Evolutionary conservation across 345 rosid genomes (phyloP).

Genomic region (Trapa incisa): DNA sequence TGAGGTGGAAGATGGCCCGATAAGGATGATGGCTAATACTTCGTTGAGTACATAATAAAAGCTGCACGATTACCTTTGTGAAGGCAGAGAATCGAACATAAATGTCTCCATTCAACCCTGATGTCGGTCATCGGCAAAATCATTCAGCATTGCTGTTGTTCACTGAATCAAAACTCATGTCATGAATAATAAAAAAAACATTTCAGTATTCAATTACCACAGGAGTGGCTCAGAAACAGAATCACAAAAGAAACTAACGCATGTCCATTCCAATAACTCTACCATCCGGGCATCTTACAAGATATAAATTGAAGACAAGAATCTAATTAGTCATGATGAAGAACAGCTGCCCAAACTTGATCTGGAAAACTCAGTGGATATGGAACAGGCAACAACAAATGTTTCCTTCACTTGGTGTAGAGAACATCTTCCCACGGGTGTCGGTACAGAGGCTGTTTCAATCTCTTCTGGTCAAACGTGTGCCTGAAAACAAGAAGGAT

Average conservation of each 20-base stretch:
- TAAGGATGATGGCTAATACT: neutral
- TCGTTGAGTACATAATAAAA: neutral
- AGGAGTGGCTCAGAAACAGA: neutral
- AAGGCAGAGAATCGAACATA: too few relatives aligned
- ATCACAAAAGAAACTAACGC: neutral
- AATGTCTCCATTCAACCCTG: neutral
- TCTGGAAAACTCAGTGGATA: neutral
- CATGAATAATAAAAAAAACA: neutral
- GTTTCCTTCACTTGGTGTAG: slow-evolving; percentile 63
- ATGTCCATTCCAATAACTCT: neutral
- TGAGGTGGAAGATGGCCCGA: too few relatives aligned
- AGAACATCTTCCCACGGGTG: slow-evolving; percentile 99
- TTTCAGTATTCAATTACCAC: neutral
- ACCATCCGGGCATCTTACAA: neutral
- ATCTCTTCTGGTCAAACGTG: slow-evolving; percentile 87
- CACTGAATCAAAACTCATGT: neutral
- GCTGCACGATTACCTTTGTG: too few relatives aligned
- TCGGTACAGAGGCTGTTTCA: slow-evolving; percentile 90
- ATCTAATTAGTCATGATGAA: neutral
- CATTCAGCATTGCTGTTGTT: too few relatives aligned
- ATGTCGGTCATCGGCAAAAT: too few relatives aligned
- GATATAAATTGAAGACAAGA: neutral
- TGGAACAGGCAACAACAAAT: neutral
- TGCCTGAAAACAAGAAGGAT: slow-evolving; percentile 32
- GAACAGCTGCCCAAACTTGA: neutral